Conservation (phyloP, 805 yeast genomes). For the Starmerella sp. region DNA sequence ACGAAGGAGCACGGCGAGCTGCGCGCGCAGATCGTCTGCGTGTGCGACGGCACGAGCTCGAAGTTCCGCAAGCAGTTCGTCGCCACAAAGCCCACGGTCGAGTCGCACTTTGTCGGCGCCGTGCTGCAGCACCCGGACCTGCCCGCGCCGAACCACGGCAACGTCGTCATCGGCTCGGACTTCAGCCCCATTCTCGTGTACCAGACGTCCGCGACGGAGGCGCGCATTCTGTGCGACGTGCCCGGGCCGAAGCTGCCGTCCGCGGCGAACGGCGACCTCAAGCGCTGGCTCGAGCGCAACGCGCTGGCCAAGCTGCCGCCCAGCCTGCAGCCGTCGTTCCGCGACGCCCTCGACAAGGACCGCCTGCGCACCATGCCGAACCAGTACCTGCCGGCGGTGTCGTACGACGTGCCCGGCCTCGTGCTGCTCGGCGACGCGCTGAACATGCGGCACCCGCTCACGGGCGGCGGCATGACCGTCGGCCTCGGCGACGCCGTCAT, state of each 20-base stretch:
- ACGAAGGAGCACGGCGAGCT: conserved; percentile 33
- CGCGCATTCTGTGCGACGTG: conserved; percentile 83
- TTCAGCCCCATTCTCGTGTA: conserved; percentile 84
- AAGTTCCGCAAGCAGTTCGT: conserved; percentile 71
- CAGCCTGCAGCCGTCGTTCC: conserved; percentile 53
- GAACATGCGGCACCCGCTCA: conserved; percentile 95
- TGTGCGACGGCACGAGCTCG: conserved; percentile 91
- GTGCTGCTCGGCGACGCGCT: conserved; percentile 84
- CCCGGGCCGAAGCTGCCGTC: conserved; percentile 63
- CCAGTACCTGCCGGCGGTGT: conserved; percentile 72
- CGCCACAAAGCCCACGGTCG: conserved; percentile 53
- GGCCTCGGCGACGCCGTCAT: conserved; percentile 77
- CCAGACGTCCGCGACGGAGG: conserved; percentile 71
- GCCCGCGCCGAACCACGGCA: conserved; percentile 71
- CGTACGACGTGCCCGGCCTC: conserved; percentile 59
- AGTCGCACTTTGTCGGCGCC: conserved; percentile 80
- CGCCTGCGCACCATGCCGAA: conserved; percentile 84
- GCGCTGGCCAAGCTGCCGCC: conserved; percentile 65
- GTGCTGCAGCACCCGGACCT: conserved; percentile 61
- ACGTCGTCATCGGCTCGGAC: conserved; percentile 65
- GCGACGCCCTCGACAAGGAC: conserved; percentile 45
- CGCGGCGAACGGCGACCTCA: conserved; percentile 42
- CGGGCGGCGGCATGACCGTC: conserved; percentile 99
- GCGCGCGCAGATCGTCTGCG: conserved; percentile 54
- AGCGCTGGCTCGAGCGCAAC: conserved; percentile 44